Evolutionary conservation across 2,329 filamentous ascomycete genomes (phyloP).

Genomic region (Paraphaeosphaeria minitans): DNA sequence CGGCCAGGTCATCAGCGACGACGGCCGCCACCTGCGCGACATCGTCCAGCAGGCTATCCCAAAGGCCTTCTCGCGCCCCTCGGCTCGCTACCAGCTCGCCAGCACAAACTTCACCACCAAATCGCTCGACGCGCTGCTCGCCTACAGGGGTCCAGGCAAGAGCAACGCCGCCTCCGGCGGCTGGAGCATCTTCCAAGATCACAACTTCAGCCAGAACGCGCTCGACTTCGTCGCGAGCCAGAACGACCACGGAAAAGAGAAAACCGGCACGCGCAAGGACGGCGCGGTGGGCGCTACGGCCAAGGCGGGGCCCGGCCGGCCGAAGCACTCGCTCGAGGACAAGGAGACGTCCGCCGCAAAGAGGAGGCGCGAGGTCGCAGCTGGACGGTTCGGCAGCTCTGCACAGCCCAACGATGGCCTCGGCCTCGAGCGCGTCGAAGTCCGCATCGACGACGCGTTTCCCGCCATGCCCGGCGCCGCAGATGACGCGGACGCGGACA

Average conservation of each 20-base stretch:
- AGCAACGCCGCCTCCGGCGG: slow-evolving; percentile 75
- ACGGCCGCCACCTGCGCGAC: slow-evolving; percentile 64
- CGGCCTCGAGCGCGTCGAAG: slow-evolving; percentile 55
- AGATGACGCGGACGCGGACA: slow-evolving; percentile 27
- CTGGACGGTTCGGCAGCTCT: slow-evolving; percentile 71
- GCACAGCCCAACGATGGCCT: slow-evolving; percentile 43
- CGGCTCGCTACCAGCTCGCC: slow-evolving; percentile 72
- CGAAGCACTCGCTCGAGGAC: slow-evolving; percentile 34
- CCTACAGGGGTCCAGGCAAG: slow-evolving; percentile 70
- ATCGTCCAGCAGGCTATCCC: slow-evolving; percentile 80
- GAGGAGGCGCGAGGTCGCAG: slow-evolving; percentile 64
- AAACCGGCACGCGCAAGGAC: slow-evolving; percentile 20
- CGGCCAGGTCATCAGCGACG: slow-evolving; percentile 42
- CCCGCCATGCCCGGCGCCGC: slow-evolving; percentile 22
- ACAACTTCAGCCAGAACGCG: slow-evolving; percentile 57
- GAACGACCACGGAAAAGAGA: slow-evolving; percentile 24
- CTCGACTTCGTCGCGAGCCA: slow-evolving; percentile 51
- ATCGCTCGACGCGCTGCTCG: slow-evolving; percentile 72
- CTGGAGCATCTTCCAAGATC: slow-evolving; percentile 78
- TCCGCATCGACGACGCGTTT: slow-evolving; percentile 56
- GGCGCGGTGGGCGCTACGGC: slow-evolving; percentile 15
- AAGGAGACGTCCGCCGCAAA: slow-evolving; percentile 53
- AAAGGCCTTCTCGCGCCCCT: slow-evolving; percentile 77
- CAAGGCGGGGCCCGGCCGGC: slow-evolving; percentile 32
- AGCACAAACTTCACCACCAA: slow-evolving; percentile 71